These are phyloP conservation scores for Chaetomium globosum DNA, from an alignment of 2,329 filamentous ascomycete genomes.

Conservation along the genomic window DNA sequence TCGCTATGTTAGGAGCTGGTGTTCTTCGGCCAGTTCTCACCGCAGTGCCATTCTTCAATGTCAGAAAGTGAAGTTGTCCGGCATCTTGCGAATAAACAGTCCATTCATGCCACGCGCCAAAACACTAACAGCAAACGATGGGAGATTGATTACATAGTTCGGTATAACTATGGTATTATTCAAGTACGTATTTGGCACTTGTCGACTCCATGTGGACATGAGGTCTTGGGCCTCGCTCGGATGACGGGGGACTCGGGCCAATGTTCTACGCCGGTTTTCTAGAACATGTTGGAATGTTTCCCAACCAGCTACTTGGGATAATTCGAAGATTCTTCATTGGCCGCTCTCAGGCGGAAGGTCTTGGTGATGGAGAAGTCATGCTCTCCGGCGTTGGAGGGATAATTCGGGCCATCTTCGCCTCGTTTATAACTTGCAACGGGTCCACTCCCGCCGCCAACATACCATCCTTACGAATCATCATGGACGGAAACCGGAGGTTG, in stretches of 20 bases:
- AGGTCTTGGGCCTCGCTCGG: background rate
- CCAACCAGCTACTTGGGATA: background rate
- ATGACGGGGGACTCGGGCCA: background rate
- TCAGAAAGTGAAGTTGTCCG: no score
- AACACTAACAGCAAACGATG: no score
- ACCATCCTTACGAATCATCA: conserved; percentile 60
- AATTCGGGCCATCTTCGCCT: background rate
- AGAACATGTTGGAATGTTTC: background rate
- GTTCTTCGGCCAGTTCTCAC: no score
- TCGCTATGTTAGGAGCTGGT: no score
- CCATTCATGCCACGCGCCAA: no score
- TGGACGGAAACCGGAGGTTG: conserved; percentile 62
- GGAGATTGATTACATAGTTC: no score
- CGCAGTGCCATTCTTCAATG: no score
- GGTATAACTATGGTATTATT: background rate
- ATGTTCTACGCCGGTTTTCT: background rate
- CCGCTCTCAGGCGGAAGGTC: background rate
- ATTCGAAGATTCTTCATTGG: no score
- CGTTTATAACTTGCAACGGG: conserved; percentile 31
- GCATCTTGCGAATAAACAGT: no score
- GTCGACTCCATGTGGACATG: background rate
- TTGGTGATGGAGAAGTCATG: conserved; percentile 17
- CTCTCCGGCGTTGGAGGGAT: conserved; percentile 21
- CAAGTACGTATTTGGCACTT: background rate
- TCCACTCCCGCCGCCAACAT: conserved; percentile 50